Evolutionary conservation across 768 basidiomycete genomes (phyloP).

Genomic region (Lanmaoa pseudosensibilis): DNA sequence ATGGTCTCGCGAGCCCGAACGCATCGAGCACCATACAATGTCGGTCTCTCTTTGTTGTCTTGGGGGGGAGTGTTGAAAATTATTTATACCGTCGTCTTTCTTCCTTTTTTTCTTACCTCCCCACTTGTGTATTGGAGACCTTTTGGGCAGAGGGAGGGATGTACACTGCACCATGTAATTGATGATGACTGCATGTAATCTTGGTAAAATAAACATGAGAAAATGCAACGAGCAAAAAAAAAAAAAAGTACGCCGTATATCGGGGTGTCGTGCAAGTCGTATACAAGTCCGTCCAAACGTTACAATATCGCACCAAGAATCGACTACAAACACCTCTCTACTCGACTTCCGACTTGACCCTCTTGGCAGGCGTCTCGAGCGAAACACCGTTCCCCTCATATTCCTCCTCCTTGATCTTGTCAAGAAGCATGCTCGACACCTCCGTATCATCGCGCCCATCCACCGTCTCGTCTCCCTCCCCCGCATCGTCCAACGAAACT

Average conservation of each 20-base stretch:
- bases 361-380: constrained; percentile 31
- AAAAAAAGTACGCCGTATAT: neutral
- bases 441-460: constrained; percentile 16
- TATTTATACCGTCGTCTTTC: constrained; percentile 30
- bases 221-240: too few species aligned
- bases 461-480: constrained; percentile 32
- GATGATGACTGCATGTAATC: constrained; percentile 18
- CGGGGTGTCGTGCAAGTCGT: neutral
- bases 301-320: neutral
- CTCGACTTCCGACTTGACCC: constrained; percentile 22
- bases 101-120: constrained; percentile 1
- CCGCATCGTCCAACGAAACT: constrained; percentile 41
- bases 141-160: constrained; percentile 11
- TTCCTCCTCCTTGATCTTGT: constrained; percentile 28
- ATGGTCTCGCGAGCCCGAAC: constrained; percentile 3
- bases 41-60: constrained; percentile 6
- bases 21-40: neutral
- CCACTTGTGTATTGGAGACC: constrained; percentile 9
- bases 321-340: constrained; percentile 1
- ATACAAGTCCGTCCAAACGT: neutral
- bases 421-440: constrained; percentile 10
- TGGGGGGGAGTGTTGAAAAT: constrained; percentile 8
- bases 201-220: constrained; percentile 14
- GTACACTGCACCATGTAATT: constrained; percentile 25
- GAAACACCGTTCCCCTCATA: constrained; percentile 24